phyloP scores from a whole-genome alignment of 2,329 filamentous ascomycete species.

The Colletotrichum sp. region DNA sequence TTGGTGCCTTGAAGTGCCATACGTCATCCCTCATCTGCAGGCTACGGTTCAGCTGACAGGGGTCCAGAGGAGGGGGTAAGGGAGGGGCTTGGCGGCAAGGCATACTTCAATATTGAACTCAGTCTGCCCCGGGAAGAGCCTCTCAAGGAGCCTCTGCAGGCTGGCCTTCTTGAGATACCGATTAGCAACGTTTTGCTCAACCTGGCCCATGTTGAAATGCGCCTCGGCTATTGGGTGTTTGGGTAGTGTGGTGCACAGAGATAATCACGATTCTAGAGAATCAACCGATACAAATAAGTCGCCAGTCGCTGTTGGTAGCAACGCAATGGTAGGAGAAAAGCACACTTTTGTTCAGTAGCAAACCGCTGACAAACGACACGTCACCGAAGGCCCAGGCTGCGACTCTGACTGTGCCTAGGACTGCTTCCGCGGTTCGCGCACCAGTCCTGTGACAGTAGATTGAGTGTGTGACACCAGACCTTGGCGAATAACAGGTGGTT shows the following conservation, averaged over 20 bases:
- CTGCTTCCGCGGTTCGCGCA: background rate
- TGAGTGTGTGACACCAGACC: background rate
- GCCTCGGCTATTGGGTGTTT: background rate
- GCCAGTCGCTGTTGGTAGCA: background rate
- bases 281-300: background rate
- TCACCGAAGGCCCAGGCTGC: background rate
- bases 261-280: background rate
- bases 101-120: slow-evolving; percentile 33
- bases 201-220: background rate
- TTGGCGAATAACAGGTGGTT: background rate
- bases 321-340: background rate
- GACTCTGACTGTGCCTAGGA: background rate
- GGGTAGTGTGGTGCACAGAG: background rate
- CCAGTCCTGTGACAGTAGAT: background rate
- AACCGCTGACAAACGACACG: background rate
- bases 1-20: slow-evolving; percentile 31
- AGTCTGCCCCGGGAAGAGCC: slow-evolving; percentile 27
- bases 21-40: slow-evolving; percentile 33
- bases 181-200: slow-evolving; percentile 26
- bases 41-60: slow-evolving; percentile 5
- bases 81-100: background rate
- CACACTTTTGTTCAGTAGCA: background rate
- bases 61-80: background rate
- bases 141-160: slow-evolving; percentile 29
- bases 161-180: slow-evolving; percentile 30